A percentile compares a stretch with the other conserved stretches of the same genome.
Conservation (phyloP, 2,329 filamentous ascomycete genomes). For the Macrophomina tecta region DNA sequence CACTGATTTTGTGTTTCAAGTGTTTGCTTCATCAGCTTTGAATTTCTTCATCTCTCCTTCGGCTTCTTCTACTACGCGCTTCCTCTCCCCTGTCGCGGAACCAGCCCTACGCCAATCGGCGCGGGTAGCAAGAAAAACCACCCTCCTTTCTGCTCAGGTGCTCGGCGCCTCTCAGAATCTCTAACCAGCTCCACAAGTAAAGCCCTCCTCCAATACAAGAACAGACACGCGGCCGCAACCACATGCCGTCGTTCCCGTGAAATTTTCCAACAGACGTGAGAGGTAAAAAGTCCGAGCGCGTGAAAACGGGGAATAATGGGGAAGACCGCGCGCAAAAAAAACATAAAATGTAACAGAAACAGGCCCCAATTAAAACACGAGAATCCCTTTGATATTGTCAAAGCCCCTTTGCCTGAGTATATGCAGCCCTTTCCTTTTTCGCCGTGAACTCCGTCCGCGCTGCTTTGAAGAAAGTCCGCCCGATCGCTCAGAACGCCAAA, state of each 20-base stretch:
- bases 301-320: slow-evolving; percentile 19
- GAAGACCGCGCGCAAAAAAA: slow-evolving; percentile 7
- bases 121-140: slow-evolving; percentile 2
- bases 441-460: slow-evolving; percentile 22
- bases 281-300: slow-evolving; percentile 10
- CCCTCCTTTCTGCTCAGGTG: background rate
- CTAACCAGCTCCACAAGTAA: background rate
- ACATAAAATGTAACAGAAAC: slow-evolving; percentile 9
- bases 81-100: slow-evolving; percentile 1
- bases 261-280: slow-evolving; percentile 12
- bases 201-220: slow-evolving; percentile 17
- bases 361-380: slow-evolving; percentile 25
- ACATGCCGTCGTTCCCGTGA: slow-evolving; percentile 24
- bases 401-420: slow-evolving; percentile 24
- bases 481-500: slow-evolving; percentile 23
- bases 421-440: slow-evolving; percentile 23
- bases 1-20: slow-evolving; percentile 6
- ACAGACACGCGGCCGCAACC: slow-evolving; percentile 20
- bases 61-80: background rate
- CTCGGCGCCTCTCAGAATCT: background rate
- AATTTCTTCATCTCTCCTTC: slow-evolving; percentile 12
- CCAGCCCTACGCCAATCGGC: slow-evolving; percentile 5
- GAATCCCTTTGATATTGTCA: slow-evolving; percentile 15
- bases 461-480: slow-evolving; percentile 5
- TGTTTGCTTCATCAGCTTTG: slow-evolving; percentile 23